Percentiles rank a stretch among this genome's conserved stretches.
Conservation (phyloP, 2,329 filamentous ascomycete species). For the Colletotrichum tofieldiae region DNA sequence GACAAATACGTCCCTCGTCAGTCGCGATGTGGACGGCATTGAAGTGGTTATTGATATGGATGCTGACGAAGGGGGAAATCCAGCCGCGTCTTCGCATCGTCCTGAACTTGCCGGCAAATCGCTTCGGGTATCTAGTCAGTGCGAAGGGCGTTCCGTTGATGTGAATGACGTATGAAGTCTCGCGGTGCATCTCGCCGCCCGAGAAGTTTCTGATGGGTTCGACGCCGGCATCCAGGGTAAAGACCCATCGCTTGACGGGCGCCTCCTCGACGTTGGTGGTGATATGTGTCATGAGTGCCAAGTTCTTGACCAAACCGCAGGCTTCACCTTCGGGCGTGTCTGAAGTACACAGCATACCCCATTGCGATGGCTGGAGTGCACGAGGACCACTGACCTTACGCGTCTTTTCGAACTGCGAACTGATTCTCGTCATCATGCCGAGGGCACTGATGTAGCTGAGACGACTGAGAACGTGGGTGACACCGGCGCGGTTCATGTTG, state of each 20-base stretch:
- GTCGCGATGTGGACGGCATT: constrained; percentile 95
- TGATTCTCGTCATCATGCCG: constrained; percentile 99
- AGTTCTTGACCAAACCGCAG: constrained; percentile 96
- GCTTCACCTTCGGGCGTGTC: constrained; percentile 99
- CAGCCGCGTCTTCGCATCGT: constrained; percentile 89
- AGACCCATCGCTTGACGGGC: constrained; percentile 89
- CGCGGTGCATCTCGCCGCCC: constrained; percentile 88
- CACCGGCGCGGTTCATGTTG: constrained; percentile 97
- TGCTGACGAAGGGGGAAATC: constrained; percentile 96
- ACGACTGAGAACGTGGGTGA: constrained; percentile 95
- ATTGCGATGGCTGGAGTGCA: constrained; percentile 96
- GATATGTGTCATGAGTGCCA: constrained; percentile 99
- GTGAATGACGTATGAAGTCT: constrained; percentile 90
- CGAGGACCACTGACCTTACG: constrained; percentile 95
- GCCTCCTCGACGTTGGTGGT: constrained; percentile 96
- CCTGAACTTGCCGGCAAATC: constrained; percentile 88
- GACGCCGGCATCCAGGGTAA: constrained; percentile 88
- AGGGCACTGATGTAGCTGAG: constrained; percentile 96
- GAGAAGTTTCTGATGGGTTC: constrained; percentile 79
- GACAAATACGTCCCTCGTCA: constrained; percentile 96
- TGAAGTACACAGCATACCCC: constrained; percentile 97
- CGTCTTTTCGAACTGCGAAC: constrained; percentile 98
- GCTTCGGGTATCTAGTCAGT: constrained; percentile 86
- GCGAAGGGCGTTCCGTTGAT: constrained; percentile 97
- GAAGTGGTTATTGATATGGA: constrained; percentile 95